phyloP scores from a whole-genome alignment of 2,329 filamentous ascomycete genomes.

The Blastomyces parvus region DNA sequence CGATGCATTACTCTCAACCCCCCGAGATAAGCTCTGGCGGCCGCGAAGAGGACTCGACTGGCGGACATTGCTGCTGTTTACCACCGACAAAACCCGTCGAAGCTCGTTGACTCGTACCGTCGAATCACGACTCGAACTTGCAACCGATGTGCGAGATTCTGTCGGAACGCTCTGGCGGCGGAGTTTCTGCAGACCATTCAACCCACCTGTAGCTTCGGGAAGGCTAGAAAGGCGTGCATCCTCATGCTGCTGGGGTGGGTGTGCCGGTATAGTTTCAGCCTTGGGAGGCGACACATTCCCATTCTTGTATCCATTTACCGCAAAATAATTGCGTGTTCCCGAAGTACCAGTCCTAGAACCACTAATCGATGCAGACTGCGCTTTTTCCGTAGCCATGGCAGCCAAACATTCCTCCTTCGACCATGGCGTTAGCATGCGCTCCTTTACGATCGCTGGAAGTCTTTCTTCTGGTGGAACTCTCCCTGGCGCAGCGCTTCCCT shows the following conservation, averaged over 20 bases:
- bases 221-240: slow-evolving; percentile 16
- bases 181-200: slow-evolving; percentile 24
- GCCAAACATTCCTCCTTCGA: slow-evolving; percentile 63
- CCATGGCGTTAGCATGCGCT: slow-evolving; percentile 73
- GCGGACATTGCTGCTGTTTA: slow-evolving; percentile 25
- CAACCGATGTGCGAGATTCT: slow-evolving; percentile 25
- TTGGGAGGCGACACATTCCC: slow-evolving; percentile 26
- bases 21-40: slow-evolving; percentile 25
- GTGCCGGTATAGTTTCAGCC: slow-evolving; percentile 17
- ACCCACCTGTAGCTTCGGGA: slow-evolving; percentile 17
- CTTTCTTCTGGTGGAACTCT: slow-evolving; percentile 39
- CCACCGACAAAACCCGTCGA: slow-evolving; percentile 39
- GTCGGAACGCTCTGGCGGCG: slow-evolving; percentile 32
- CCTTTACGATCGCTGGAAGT: slow-evolving; percentile 57
- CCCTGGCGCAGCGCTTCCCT: slow-evolving; percentile 33
- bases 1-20: slow-evolving; percentile 27
- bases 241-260: slow-evolving; percentile 17
- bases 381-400: slow-evolving; percentile 54
- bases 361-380: slow-evolving; percentile 63
- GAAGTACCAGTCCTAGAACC: slow-evolving; percentile 60
- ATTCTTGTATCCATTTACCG: slow-evolving; percentile 24
- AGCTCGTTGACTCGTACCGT: slow-evolving; percentile 42
- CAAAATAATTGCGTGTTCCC: slow-evolving; percentile 18
- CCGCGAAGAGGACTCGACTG: slow-evolving; percentile 37
- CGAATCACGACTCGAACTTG: slow-evolving; percentile 34